Evolutionary conservation across 2,329 filamentous ascomycete species (phyloP), one percentile per base, ranked within the genome.

Genomic region (Calonectria leucothoes): DNA sequence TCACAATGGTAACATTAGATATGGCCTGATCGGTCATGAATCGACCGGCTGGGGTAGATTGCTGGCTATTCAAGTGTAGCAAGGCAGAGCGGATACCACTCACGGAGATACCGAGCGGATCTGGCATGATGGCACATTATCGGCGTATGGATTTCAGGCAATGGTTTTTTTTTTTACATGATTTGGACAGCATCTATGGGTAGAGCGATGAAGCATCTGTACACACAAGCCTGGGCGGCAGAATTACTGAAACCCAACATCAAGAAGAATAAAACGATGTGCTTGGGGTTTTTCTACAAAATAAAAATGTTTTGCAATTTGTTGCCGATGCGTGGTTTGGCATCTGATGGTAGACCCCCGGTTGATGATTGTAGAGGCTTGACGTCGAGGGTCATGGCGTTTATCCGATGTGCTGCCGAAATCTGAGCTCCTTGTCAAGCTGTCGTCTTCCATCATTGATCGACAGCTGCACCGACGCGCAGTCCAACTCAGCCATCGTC

Each of bases 391-490:
- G 55, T 67, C 29, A 27, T 27, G 12, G 3, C 29, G 25, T 51
- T 79, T 77, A 79, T 39, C 78, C 78, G 78, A 74, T 0, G 51
- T 79, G 78, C 49, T 74, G 27, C 78, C 78, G 78, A 15, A 4
- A 27, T 1, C 15, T 39, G 23, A 45, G 66, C 70, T 35, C 72
- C 70, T 59, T 67, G 70, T 52, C 76, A 35, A 78, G 70, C 63
- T 79, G 77, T 79, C 77, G 72, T 69, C 71, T 77, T 70, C 57
- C 66, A 75, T 69, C 64, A 73, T 31, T 37, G 45, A 71, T 51
- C 35, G 45, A 71, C 49, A 73, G 74, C 63, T 70, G 35, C 59
- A 27, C 52, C 68, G 35, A 29, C 61, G 45, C 27, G 45, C 35
- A 52, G 61, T 52, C 27, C 72, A 70, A 73, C 64, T 57, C 35